These are phyloP conservation scores for Linderniella brevidens DNA, from an alignment of 257 asterid species.

Conservation along the genomic window DNA sequence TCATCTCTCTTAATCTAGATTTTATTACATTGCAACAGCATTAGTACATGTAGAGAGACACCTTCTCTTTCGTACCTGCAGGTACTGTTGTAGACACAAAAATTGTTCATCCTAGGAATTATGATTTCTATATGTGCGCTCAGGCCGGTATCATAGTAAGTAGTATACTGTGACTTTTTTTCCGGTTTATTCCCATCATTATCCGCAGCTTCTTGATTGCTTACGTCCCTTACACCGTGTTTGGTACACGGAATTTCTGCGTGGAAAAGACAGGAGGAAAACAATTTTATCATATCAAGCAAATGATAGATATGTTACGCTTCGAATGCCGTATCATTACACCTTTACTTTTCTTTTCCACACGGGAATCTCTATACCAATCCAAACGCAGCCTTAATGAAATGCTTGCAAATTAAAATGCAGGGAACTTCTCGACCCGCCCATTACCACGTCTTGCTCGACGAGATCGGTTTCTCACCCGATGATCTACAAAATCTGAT, in stretches of 20 bases:
- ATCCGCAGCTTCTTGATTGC: too few relatives aligned
- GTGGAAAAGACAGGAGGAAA: too few relatives aligned
- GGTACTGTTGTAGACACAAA: slow-evolving; percentile 78
- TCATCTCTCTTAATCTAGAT: not conserved
- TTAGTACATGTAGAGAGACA: not conserved
- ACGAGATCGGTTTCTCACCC: slow-evolving; percentile 93
- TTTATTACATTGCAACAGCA: not conserved
- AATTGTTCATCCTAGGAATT: slow-evolving; percentile 60
- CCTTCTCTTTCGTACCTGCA: slow-evolving; percentile 19
- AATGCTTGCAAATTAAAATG: slow-evolving; percentile 4
- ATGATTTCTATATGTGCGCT: slow-evolving; percentile 83
- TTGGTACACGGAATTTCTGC: too few relatives aligned
- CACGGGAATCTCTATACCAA: too few relatives aligned
- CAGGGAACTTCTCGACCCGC: slow-evolving; percentile 93
- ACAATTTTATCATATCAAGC: too few relatives aligned
- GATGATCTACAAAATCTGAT: slow-evolving; percentile 66
- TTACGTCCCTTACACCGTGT: not conserved
- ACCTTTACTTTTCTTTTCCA: too few relatives aligned
- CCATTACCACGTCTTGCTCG: slow-evolving; percentile 77
- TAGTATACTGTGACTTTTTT: too few relatives aligned
- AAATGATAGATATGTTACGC: too few relatives aligned
- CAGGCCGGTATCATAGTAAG: slow-evolving; percentile 79
- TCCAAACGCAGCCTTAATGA: too few relatives aligned
- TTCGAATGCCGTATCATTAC: too few relatives aligned
- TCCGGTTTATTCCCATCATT: not conserved